Evolutionary conservation across 2,329 filamentous ascomycete genomes (phyloP).

Genomic region (Penicillium sp.): DNA sequence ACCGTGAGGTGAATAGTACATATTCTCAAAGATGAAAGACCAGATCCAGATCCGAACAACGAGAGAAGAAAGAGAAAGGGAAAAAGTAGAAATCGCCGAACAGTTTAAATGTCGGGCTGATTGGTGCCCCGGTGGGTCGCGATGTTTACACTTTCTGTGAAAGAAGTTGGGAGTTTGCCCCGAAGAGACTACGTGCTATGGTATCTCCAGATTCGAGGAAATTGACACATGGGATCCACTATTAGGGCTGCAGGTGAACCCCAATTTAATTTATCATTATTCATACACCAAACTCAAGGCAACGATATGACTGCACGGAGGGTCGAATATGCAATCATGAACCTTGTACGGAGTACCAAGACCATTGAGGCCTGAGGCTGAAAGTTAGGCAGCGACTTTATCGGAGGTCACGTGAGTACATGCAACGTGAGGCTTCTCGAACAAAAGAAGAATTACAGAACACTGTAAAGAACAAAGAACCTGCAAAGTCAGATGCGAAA

Average conservation of each 20-base stretch:
- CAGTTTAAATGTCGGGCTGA: constrained; percentile 3
- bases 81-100: constrained; percentile 3
- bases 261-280: background rate
- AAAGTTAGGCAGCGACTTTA: background rate
- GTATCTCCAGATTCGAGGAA: background rate
- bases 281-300: background rate
- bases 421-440: background rate
- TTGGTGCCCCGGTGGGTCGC: constrained; percentile 3
- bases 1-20: constrained; percentile 20
- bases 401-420: background rate
- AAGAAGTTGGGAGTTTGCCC: background rate
- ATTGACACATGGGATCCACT: background rate
- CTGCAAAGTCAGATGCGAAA: background rate
- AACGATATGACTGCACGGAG: background rate
- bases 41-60: background rate
- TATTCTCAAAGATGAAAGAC: background rate
- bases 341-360: too few relatives aligned
- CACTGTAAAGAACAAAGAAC: background rate
- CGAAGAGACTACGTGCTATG: background rate
- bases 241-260: constrained; percentile 5
- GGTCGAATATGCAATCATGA: background rate
- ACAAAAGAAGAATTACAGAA: background rate
- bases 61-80: background rate
- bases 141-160: background rate
- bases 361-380: background rate